A percentile compares a stretch with the other conserved stretches of the same genome.
Conservation (phyloP, 305 asterid species). For the Solanum hybrid region DNA sequence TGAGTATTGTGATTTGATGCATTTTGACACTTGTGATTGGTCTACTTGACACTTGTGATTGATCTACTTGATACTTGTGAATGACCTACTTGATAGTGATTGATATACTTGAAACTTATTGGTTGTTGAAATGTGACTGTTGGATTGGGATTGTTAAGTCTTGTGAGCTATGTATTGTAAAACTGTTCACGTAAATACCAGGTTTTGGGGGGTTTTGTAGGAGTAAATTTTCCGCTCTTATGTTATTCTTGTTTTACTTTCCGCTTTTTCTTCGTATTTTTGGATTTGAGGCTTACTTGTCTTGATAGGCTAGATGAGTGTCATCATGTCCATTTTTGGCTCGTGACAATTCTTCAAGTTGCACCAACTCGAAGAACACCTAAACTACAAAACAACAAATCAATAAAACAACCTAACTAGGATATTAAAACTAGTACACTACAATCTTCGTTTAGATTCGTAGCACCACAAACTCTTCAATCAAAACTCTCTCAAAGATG, state of each 20-base stretch:
- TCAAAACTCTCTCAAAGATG: neutral
- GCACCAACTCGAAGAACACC: neutral
- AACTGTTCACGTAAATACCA: neutral
- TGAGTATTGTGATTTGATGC: neutral
- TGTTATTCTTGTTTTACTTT: neutral
- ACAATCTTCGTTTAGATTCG: neutral
- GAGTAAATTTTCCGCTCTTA: neutral
- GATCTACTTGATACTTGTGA: neutral
- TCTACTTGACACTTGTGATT: neutral
- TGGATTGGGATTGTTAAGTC: neutral
- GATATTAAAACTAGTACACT: neutral
- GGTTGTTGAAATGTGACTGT: neutral
- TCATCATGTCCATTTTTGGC: neutral
- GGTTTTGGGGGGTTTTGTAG: neutral
- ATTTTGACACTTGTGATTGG: neutral
- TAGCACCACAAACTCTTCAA: neutral
- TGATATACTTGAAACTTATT: neutral
- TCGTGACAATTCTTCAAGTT: neutral
- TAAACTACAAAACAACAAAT: neutral
- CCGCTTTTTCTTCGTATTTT: neutral
- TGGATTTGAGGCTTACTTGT: neutral
- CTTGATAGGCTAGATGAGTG: neutral
- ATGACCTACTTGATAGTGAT: neutral
- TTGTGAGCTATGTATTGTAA: neutral
- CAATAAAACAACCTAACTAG: neutral